A percentile compares a stretch with the other conserved stretches of the same genome.
Evolutionary conservation across 2,329 filamentous ascomycete genomes (phyloP).

Genomic region (Magnaporthiopsis poae): DNA sequence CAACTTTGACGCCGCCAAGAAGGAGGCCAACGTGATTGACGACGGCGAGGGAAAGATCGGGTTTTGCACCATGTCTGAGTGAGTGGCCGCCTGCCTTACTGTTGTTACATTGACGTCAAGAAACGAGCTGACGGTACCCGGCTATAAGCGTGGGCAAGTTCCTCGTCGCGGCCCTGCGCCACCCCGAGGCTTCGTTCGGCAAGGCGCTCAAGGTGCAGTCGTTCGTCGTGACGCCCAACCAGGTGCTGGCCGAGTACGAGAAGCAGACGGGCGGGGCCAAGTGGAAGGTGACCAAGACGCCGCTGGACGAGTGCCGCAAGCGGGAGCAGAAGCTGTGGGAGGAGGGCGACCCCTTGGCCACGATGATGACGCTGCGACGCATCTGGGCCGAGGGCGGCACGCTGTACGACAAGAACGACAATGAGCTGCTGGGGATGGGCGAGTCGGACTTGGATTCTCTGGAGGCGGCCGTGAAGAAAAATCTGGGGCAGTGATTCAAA

Average conservation of each 20-base stretch:
- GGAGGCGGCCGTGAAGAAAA: conserved; percentile 18
- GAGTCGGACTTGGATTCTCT: conserved; percentile 44
- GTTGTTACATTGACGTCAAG: neutral
- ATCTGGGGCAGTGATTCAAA: neutral
- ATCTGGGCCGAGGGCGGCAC: conserved; percentile 69
- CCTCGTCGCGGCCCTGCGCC: conserved; percentile 50
- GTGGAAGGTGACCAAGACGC: conserved; percentile 45
- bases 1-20: conserved; percentile 47
- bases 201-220: conserved; percentile 59
- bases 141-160: conserved; percentile 47
- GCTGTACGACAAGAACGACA: conserved; percentile 59
- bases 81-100: conserved; percentile 21
- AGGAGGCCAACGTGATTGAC: conserved; percentile 51
- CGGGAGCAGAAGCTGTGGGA: conserved; percentile 52
- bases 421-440: conserved; percentile 43
- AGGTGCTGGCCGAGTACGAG: conserved; percentile 58
- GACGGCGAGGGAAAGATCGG: conserved; percentile 53
- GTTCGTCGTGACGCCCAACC: conserved; percentile 54
- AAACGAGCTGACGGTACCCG: neutral
- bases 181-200: conserved; percentile 43
- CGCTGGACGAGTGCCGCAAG: conserved; percentile 42
- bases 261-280: conserved; percentile 45
- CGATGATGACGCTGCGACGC: conserved; percentile 49
- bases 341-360: conserved; percentile 39
- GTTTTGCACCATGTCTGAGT: conserved; percentile 65